Conservation (phyloP, 208 protist species). For the Angomonas deanei region DNA sequence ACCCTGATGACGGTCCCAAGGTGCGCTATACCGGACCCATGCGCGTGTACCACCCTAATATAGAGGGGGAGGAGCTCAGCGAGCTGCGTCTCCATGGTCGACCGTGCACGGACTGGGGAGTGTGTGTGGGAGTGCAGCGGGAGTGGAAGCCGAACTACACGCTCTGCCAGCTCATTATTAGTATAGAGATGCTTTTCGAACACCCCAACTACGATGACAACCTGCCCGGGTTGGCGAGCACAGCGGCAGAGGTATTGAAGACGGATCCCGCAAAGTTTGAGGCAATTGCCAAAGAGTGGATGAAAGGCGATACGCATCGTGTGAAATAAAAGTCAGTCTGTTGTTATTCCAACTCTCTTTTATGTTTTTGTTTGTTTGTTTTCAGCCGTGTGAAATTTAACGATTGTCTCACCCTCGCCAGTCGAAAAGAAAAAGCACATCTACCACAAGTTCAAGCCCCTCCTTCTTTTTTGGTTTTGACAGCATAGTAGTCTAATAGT, state of each 20-base stretch:
- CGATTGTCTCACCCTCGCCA: background rate
- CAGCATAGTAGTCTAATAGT: too few relatives aligned
- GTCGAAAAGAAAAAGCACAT: too few relatives aligned
- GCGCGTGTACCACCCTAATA: slow-evolving; percentile 87
- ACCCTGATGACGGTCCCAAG: slow-evolving; percentile 76
- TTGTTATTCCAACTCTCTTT: background rate
- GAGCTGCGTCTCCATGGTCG: slow-evolving; percentile 1
- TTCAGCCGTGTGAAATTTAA: too few relatives aligned
- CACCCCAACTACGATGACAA: slow-evolving; percentile 79
- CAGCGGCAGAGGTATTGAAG: slow-evolving; percentile 61
- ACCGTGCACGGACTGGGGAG: slow-evolving; percentile 39
- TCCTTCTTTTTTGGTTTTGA: too few relatives aligned
- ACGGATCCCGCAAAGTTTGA: slow-evolving; percentile 42
- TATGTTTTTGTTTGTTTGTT: background rate
- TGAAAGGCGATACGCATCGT: slow-evolving; percentile 14
- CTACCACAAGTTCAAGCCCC: too few relatives aligned
- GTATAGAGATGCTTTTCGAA: slow-evolving; percentile 74
- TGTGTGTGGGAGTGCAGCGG: slow-evolving; percentile 80
- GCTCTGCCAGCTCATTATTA: slow-evolving; percentile 67
- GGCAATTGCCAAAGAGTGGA: slow-evolving; percentile 50
- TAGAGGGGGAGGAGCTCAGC: slow-evolving; percentile 63
- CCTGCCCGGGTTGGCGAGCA: slow-evolving; percentile 57
- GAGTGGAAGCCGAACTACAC: slow-evolving; percentile 74
- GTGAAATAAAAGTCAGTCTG: background rate
- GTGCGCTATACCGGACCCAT: slow-evolving; percentile 65